Base-by-base conservation (phyloP, 2,329 filamentous ascomycete species). In the Aspergillus sp. region DNA sequence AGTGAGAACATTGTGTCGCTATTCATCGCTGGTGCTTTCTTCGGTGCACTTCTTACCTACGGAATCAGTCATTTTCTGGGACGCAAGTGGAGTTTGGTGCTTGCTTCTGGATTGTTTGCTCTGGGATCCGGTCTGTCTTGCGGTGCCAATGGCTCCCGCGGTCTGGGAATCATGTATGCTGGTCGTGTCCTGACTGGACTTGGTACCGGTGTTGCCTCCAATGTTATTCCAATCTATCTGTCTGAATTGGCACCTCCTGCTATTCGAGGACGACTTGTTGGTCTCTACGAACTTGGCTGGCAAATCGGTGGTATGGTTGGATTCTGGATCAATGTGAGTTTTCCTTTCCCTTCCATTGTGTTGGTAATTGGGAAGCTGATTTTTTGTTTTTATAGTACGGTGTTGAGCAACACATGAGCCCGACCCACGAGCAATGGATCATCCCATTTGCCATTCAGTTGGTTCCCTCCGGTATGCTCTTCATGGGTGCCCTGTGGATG, bases 11-110 rank as follows among this genome's bases (percentile, higher is more conserved):
- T 90, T 48, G 85, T 89, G 42, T 88, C 83, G 9, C 77, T 86
- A 31, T 89, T 86, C 69, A 86, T 90, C 64, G 86, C 86, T n/a
- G 86, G 86, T 47, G 85, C 85, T 48, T 89, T 90, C 70, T 89
- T 90, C 57, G 86, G 86, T 43, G 79, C 81, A 26, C 61, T 87
- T 12, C 72, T 76, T 44, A 83, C 81, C 49, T 88, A 85, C 50
- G 71, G 67, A 19, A 75, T 80, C 11, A 79, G 76, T 19, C 80
- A 83, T 69, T 85, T 75, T 58, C 62, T 82, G 40, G 85, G 85
- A 30, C 78, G 85, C 32, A 79, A 79, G 56, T 76, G 72, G 63
- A 81, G 78, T 27, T 70, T 89, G 10, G 69, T 79, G 44, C 52
- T 83, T 40, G 85, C 82, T 58, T 67, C 75, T 5, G 49, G 74